A percentile compares a stretch with the other conserved stretches of the same genome.
Evolutionary conservation across 2,329 filamentous ascomycete species (phyloP).

Genomic region (Cytospora piceae): DNA sequence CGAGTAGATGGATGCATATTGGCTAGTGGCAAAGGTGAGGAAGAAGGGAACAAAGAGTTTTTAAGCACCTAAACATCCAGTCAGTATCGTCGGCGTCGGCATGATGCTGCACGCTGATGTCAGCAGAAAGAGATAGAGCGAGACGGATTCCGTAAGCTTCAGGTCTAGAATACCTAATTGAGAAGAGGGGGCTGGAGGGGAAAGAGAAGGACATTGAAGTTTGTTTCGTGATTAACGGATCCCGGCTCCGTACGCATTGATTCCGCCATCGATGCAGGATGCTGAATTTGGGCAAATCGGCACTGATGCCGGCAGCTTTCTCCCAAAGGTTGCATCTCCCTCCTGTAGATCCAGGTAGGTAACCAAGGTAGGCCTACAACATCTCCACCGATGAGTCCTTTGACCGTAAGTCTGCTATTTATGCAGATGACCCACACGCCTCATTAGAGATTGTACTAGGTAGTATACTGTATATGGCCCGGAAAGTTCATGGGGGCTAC

Average conservation of each 20-base stretch:
- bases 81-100: not conserved
- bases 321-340: not conserved
- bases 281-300: not conserved
- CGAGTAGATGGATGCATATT: not conserved
- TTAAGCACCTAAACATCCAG: not conserved
- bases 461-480: no score
- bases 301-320: not conserved
- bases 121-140: slow-evolving; percentile 5
- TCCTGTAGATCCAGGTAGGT: not conserved
- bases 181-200: no score
- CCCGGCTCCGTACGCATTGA: not conserved
- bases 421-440: no score
- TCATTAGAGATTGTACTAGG: no score
- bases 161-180: no score
- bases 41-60: not conserved
- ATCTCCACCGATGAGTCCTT: not conserved
- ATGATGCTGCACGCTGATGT: slow-evolving; percentile 15
- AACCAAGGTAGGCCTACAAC: not conserved
- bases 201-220: no score
- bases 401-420: not conserved
- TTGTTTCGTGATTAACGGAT: no score
- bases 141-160: slow-evolving; percentile 3
- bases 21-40: not conserved
- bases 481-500: no score
- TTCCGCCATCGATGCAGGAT: not conserved